A percentile compares a stretch with the other conserved stretches of the same genome.
Evolutionary conservation across 805 yeast genomes (phyloP).

Genomic region (Ogataea allantospora): DNA sequence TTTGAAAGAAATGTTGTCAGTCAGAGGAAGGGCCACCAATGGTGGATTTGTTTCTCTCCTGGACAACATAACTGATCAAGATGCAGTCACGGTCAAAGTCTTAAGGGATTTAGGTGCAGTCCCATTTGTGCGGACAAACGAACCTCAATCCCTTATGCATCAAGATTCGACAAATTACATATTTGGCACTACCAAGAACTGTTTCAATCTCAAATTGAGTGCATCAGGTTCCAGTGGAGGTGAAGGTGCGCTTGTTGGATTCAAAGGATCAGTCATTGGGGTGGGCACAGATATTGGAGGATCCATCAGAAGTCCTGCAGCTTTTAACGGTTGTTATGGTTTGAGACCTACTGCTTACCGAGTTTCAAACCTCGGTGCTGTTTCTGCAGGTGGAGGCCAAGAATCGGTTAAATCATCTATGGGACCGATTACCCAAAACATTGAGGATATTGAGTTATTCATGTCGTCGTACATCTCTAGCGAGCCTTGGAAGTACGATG

Average conservation of each 20-base stretch:
- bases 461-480: conserved; percentile 44
- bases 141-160: conserved; percentile 58
- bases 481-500: conserved; percentile 58
- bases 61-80: conserved; percentile 31
- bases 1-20: conserved; percentile 42
- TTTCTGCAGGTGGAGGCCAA: conserved; percentile 41
- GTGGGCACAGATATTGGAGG: conserved; percentile 4
- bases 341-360: conserved; percentile 48
- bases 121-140: conserved; percentile 53
- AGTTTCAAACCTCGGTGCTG: conserved; percentile 39
- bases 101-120: conserved; percentile 50
- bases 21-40: conserved; percentile 48
- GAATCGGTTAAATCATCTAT: conserved; percentile 45
- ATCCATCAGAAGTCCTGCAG: conserved; percentile 40
- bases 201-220: conserved; percentile 48
- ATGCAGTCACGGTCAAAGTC: conserved; percentile 39
- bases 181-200: conserved; percentile 49
- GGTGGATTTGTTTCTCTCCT: conserved; percentile 45
- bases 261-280: conserved; percentile 3
- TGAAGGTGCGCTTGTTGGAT: conserved; percentile 1
- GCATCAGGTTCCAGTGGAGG: conserved; percentile 55
- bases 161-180: conserved; percentile 51
- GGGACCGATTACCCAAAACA: conserved; percentile 46
- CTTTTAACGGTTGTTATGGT: conserved; percentile 49
- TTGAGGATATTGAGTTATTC: conserved; percentile 49